Evolutionary conservation across 176 grass and related monocot species (phyloP), one percentile per base, ranked within the genome.

Genomic region (Bolboschoenus planiculmis): DNA sequence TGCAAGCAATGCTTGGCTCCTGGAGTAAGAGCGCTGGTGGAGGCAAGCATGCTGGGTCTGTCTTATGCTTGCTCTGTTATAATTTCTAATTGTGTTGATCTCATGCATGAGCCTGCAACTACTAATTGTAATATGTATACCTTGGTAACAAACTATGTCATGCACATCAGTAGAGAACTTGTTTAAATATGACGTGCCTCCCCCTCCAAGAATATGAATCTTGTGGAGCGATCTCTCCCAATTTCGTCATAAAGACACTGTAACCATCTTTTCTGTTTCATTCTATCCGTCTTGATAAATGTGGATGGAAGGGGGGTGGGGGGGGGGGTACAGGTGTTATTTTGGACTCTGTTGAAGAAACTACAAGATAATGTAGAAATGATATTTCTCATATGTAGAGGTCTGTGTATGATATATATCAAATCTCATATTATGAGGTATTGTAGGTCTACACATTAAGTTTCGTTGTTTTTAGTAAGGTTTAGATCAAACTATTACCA

Each of bases 1-100:
- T 99, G 89, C 96, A 99, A 86, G 84, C 93, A 67, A 93, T 99
- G 93, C 91, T 99, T 53, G 96, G 96, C 76, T 96, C 93, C 60
- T 99, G 96, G 93, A 93, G 89, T 84, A 99, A 99, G 84, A 90
- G 78, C 72, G 43, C 77, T 78, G 86, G 88, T 61, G 93, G 92
- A 80, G 96, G 96, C 76, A 99, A 99, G 53, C 96, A 95, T 83
- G 87, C 90, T 89, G 96, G 93, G 96, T 99, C 4, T 30, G 83
- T 89, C 79, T 56, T 40, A 84, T 42, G 36, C 44, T 36, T 77
- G 23, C 53, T 51, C 44, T 77, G 44, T 53, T 53, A 77, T 77
- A 53, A 53, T 77, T 53, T 77, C 1, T 50, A 20, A 18, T 77
- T 33, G 46, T 77, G 43, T 31, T 50, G 30, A 20, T 33, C 11